A percentile compares a stretch with the other conserved stretches of the same genome.
Evolutionary conservation across 192 early-diverging fungal genomes (phyloP).

Genomic region (Coemansia pectinata): DNA sequence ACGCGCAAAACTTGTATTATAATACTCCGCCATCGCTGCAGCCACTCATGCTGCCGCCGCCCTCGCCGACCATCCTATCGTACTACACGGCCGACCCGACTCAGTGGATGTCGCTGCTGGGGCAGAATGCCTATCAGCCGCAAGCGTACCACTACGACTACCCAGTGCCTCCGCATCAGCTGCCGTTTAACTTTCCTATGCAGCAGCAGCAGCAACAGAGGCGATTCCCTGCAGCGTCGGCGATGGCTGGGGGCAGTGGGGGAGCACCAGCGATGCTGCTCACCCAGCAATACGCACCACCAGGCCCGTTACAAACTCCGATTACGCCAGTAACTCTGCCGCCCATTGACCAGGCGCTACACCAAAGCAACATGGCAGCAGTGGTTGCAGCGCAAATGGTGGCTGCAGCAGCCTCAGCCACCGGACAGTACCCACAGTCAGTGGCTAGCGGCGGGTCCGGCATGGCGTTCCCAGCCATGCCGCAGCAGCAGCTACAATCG

Average conservation of each 20-base stretch:
- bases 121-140: slow-evolving; percentile 39
- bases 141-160: slow-evolving; percentile 51
- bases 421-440: slow-evolving; percentile 27
- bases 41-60: slow-evolving; percentile 54
- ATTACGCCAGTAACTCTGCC: slow-evolving; percentile 28
- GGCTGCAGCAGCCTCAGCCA: slow-evolving; percentile 23
- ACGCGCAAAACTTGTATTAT: slow-evolving; percentile 28
- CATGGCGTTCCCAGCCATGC: slow-evolving; percentile 14
- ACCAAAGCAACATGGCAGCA: slow-evolving; percentile 41
- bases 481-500: slow-evolving; percentile 24
- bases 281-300: slow-evolving; percentile 42
- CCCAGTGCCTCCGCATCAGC: slow-evolving; percentile 28
- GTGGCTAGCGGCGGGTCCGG: slow-evolving; percentile 7
- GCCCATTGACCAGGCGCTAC: slow-evolving; percentile 28
- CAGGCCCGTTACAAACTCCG: slow-evolving; percentile 11
- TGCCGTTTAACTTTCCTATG: slow-evolving; percentile 26
- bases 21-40: slow-evolving; percentile 28
- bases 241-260: slow-evolving; percentile 19
- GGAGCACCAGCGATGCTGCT: slow-evolving; percentile 32
- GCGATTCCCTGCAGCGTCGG: slow-evolving; percentile 19
- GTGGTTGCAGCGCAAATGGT: slow-evolving; percentile 33
- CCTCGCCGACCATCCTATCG: slow-evolving; percentile 56
- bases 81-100: slow-evolving; percentile 54
- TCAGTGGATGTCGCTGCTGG: slow-evolving; percentile 48
- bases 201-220: slow-evolving; percentile 30